Evolutionary conservation across 306 rosid species (phyloP).

Genomic region (Acacia acuminata): DNA sequence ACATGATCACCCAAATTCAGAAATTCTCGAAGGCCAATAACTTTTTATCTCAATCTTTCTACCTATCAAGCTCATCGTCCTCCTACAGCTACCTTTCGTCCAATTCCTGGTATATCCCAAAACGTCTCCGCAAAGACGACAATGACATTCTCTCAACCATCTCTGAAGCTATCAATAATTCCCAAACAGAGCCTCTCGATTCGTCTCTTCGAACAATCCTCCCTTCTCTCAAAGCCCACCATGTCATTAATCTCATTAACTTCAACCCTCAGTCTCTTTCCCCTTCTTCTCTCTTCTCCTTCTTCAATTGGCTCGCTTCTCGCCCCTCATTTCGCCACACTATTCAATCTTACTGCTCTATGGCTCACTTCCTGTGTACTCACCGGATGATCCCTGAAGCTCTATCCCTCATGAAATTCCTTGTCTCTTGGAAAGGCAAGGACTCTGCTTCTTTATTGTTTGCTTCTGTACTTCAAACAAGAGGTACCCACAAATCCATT

Average conservation of each 20-base stretch:
- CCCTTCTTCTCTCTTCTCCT: slow-evolving; percentile 65
- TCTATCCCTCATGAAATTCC: slow-evolving; percentile 50
- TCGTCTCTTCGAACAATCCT: slow-evolving; percentile 50
- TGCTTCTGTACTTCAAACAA: slow-evolving; percentile 40
- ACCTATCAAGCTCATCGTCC: not conserved
- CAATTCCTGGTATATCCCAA: slow-evolving; percentile 30
- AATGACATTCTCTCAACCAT: slow-evolving; percentile 35
- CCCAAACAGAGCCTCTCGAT: slow-evolving; percentile 39
- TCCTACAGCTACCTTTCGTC: not conserved
- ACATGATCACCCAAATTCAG: slow-evolving; percentile 23
- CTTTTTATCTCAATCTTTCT: not conserved
- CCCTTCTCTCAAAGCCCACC: slow-evolving; percentile 58
- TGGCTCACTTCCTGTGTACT: slow-evolving; percentile 64
- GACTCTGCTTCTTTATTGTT: slow-evolving; percentile 57
- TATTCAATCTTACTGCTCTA: slow-evolving; percentile 59
- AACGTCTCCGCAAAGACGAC: slow-evolving; percentile 20
- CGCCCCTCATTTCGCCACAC: slow-evolving; percentile 68
- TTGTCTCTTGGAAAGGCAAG: slow-evolving; percentile 66
- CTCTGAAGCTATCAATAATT: slow-evolving; percentile 58
- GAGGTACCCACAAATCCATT: slow-evolving; percentile 31
- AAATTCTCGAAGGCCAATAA: not conserved
- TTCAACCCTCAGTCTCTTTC: slow-evolving; percentile 68
- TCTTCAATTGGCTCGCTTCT: slow-evolving; percentile 72
- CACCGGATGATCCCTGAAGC: slow-evolving; percentile 55
- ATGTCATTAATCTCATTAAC: slow-evolving; percentile 60